Evolutionary conservation across 345 rosid genomes (phyloP).

Genomic region (Eucalyptus marginata): DNA sequence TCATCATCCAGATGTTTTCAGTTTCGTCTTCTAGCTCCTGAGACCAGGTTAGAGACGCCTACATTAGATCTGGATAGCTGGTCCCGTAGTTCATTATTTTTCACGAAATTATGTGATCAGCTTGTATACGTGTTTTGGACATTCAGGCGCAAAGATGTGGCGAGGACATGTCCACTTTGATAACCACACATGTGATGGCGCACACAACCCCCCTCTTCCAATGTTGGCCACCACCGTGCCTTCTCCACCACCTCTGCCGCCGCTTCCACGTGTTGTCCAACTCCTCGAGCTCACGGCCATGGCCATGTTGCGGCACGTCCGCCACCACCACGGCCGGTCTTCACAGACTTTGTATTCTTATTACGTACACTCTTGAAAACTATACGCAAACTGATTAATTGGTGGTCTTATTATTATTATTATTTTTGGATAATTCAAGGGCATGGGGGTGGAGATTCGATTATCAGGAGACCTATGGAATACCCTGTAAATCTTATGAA

Average conservation of each 20-base stretch:
- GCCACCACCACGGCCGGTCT: slow-evolving; percentile 1
- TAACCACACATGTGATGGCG: slow-evolving; percentile 82
- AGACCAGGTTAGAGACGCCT: too few species aligned
- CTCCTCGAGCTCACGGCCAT: slow-evolving; percentile 14
- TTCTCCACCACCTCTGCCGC: slow-evolving; percentile 69
- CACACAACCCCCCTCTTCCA: slow-evolving; percentile 80
- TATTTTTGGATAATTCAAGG: background rate
- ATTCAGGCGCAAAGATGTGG: slow-evolving; percentile 70
- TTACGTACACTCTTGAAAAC: background rate
- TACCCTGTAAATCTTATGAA: background rate
- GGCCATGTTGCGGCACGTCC: background rate
- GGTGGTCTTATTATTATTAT: accelerated
- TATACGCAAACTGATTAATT: too few species aligned
- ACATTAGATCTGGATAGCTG: background rate
- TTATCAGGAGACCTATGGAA: accelerated
- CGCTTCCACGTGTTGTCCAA: slow-evolving; percentile 60
- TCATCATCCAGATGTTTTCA: too few species aligned
- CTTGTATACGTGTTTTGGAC: background rate
- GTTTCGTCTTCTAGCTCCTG: too few species aligned
- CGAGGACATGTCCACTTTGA: slow-evolving; percentile 62
- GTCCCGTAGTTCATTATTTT: background rate
- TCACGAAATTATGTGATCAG: background rate
- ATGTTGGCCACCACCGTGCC: slow-evolving; percentile 78
- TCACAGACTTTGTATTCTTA: slow-evolving; percentile 15
- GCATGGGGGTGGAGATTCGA: background rate